Percentiles rank a stretch among this genome's conserved stretches.
Conservation (phyloP, 2,329 filamentous ascomycete species). For the Keithomyces neogunnii region DNA sequence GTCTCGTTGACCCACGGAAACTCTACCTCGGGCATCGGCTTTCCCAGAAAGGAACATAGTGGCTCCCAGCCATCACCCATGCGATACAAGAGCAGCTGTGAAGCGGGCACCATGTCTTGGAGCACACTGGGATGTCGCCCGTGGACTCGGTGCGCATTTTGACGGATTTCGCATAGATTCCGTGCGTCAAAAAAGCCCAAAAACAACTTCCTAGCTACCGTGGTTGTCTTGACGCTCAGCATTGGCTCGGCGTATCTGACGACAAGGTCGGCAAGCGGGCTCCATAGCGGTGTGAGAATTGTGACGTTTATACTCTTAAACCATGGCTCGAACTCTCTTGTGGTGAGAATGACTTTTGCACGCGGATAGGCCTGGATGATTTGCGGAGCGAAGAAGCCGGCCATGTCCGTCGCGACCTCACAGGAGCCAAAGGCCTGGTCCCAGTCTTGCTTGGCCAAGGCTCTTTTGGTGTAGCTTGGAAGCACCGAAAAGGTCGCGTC, state of each 20-base stretch:
- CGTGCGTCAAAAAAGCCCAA: slow-evolving; percentile 19
- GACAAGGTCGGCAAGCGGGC: slow-evolving; percentile 10
- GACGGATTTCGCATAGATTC: slow-evolving; percentile 13
- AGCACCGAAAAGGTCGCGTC: slow-evolving; percentile 21
- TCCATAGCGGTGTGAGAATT: slow-evolving; percentile 17
- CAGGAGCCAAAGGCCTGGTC: slow-evolving; percentile 21
- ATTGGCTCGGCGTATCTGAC: slow-evolving; percentile 17
- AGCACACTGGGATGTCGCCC: slow-evolving; percentile 20
- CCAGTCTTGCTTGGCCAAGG: slow-evolving; percentile 21
- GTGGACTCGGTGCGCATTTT: slow-evolving; percentile 16
- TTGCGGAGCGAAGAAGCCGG: slow-evolving; percentile 17
- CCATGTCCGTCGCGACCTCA: slow-evolving; percentile 23
- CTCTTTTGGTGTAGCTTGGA: slow-evolving; percentile 17
- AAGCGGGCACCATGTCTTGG: slow-evolving; percentile 16
- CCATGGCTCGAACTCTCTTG: slow-evolving; percentile 23
- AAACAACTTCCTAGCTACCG: slow-evolving; percentile 16
- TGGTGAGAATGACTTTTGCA: slow-evolving; percentile 24
- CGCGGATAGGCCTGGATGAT: slow-evolving; percentile 23
- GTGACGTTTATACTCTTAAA: slow-evolving; percentile 21
- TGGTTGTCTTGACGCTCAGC: slow-evolving; percentile 21
- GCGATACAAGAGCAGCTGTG: slow-evolving; percentile 21
- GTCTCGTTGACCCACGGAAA: slow-evolving; percentile 25
- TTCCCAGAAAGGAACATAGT: slow-evolving; percentile 26
- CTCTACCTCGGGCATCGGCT: slow-evolving; percentile 18
- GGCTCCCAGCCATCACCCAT: slow-evolving; percentile 27